These are phyloP conservation scores for Daldinia grandis DNA, from an alignment of 495 filamentous ascomycete species.

Conservation along the genomic window DNA sequence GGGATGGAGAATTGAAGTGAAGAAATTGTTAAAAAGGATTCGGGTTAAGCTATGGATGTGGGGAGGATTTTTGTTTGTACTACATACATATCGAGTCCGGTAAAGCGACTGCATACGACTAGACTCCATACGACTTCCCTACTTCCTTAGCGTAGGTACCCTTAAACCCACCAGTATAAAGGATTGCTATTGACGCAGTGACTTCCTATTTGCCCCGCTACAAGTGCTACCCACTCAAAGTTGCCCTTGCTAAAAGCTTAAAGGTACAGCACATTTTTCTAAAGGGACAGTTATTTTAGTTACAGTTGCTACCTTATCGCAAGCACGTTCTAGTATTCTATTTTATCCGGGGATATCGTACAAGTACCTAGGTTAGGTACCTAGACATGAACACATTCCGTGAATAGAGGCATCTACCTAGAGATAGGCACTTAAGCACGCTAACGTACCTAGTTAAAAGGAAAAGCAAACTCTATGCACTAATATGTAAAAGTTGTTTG, in stretches of 20 bases:
- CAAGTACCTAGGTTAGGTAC: too few species aligned
- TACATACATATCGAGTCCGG: not conserved
- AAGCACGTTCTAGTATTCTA: too few species aligned
- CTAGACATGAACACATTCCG: too few species aligned
- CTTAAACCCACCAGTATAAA: not conserved
- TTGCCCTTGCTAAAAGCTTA: not conserved
- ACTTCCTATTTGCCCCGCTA: not conserved
- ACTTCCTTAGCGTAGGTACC: not conserved
- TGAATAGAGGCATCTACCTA: too few species aligned
- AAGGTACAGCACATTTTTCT: not conserved
- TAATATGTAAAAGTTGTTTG: not conserved
- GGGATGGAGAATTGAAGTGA: slow-evolving; percentile 13
- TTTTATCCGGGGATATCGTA: too few species aligned
- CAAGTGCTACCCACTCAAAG: not conserved
- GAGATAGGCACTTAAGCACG: too few species aligned
- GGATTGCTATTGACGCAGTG: not conserved
- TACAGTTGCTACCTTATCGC: too few species aligned
- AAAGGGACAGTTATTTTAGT: not conserved
- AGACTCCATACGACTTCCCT: too few species aligned
- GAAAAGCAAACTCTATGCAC: not conserved
- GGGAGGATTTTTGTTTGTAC: slow-evolving; percentile 17
- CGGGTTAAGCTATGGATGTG: slow-evolving; percentile 12
- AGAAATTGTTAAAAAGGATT: slow-evolving; percentile 13
- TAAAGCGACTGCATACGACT: not conserved
- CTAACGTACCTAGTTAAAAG: too few species aligned